These are phyloP conservation scores for Leishmania aethiopica DNA, from an alignment of 208 protist species.

Conservation along the genomic window DNA sequence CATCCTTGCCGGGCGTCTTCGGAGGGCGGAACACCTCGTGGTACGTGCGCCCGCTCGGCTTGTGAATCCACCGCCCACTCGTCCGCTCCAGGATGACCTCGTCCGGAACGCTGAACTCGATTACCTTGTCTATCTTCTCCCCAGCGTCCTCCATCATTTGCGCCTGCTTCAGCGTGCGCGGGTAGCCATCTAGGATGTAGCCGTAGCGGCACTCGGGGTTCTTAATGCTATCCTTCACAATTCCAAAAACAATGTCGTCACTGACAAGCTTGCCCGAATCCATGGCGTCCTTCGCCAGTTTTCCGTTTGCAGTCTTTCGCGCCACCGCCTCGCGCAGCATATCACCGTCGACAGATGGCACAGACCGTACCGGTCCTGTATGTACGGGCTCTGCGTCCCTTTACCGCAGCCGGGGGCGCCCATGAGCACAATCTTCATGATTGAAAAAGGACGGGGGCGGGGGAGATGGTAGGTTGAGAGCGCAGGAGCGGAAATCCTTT, in stretches of 20 bases:
- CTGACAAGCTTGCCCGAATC: constrained; percentile 84
- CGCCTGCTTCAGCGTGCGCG: constrained; percentile 93
- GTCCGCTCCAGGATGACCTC: constrained; percentile 92
- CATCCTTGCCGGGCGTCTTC: constrained; percentile 84
- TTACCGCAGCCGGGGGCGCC: constrained; percentile 94
- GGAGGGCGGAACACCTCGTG: constrained; percentile 93
- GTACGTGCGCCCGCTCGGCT: constrained; percentile 92
- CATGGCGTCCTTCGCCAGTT: constrained; percentile 75
- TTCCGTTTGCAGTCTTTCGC: constrained; percentile 68
- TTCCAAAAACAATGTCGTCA: constrained; percentile 93
- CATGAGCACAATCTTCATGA: constrained; percentile 92
- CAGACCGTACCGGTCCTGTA: constrained; percentile 91
- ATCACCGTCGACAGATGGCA: constrained; percentile 95
- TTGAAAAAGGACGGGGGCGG: constrained; percentile 1
- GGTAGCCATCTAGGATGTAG: constrained; percentile 96
- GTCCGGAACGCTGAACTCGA: constrained; percentile 92
- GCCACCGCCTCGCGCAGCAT: constrained; percentile 89
- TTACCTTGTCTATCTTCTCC: constrained; percentile 82
- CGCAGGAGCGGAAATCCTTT: background rate
- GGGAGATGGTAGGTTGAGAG: background rate
- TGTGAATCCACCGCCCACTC: constrained; percentile 93
- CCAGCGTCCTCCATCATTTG: constrained; percentile 86
- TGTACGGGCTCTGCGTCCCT: constrained; percentile 92
- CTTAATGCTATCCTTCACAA: constrained; percentile 89
- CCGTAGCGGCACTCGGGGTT: constrained; percentile 85